Base-by-base conservation (phyloP, 495 filamentous ascomycete species). In the Clavariopsis aquatica region DNA sequence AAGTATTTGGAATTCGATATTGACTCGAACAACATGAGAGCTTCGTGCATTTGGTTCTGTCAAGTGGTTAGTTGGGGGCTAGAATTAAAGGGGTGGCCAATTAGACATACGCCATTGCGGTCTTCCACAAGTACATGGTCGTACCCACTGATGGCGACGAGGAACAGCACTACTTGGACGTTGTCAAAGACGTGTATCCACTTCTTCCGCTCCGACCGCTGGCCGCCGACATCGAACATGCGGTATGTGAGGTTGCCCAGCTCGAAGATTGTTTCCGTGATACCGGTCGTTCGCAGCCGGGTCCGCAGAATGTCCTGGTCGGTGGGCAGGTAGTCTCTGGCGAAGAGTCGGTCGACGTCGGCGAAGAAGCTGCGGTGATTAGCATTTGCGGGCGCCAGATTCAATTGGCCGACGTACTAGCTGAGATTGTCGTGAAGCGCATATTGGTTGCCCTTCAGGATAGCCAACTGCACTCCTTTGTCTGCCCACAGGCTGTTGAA, bases 101-200 rank as follows among this genome's bases (percentile, higher is more conserved):
- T 22, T 36, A 7, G 27, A 68, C 69, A 45, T 59, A 72, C 71
- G 24, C 71, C 71, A 52, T 68, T 73, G 15, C 71, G 53, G 60
- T 98, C 94, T 78, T 98, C 94, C 75, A 98, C 96, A 23, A 98
- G 84, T 68, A 97, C 82, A 78, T 98, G 94, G 75, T 98, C 94
- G 83, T 98, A 98, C 76, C 96, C 94, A 72, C 94, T 98, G 75
- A 98, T 98, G 76, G 94, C 94, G 60, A 98, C 94, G 60, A 98
- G 79, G 87, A 98, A 98, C 36, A 98, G 89, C 70, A 98, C 96
- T 19, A 94, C 96, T 49, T 93, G 96, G 73, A 98, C 94, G 71
- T 98, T 98, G 81, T 98, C 94, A 80, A 98, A 98, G 82, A 93
- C 96, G 81, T 99, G 94, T 63, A 99, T 99, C 94, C 94, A 99